phyloP scores from a whole-genome alignment of 2,329 filamentous ascomycete species.

The Colletotrichum filicis region DNA sequence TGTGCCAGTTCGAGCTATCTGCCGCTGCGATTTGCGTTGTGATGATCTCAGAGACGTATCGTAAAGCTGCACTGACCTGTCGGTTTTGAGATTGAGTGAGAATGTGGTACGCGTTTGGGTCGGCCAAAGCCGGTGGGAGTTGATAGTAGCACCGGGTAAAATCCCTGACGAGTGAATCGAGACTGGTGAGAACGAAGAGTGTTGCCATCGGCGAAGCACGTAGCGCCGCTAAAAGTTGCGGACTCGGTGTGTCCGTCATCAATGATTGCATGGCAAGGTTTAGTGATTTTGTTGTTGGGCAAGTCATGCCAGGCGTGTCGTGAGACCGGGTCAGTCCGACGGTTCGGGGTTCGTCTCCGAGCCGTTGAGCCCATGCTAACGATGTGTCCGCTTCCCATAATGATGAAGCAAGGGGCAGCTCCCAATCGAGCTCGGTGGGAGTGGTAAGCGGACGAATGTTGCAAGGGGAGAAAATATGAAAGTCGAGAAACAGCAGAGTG shows the following conservation, averaged over 20 bases:
- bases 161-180: slow-evolving; percentile 43
- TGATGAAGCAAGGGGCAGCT: slow-evolving; percentile 41
- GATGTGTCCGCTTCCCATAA: slow-evolving; percentile 45
- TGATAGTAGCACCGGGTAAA: slow-evolving; percentile 49
- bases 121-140: slow-evolving; percentile 42
- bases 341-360: slow-evolving; percentile 36
- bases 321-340: slow-evolving; percentile 25
- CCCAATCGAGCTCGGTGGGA: slow-evolving; percentile 47
- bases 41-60: slow-evolving; percentile 37
- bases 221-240: slow-evolving; percentile 39
- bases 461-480: slow-evolving; percentile 43
- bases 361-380: slow-evolving; percentile 40
- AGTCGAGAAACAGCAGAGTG: slow-evolving; percentile 43
- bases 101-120: slow-evolving; percentile 47
- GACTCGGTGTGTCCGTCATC: slow-evolving; percentile 42
- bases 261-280: slow-evolving; percentile 45
- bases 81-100: slow-evolving; percentile 46
- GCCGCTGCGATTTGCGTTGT: slow-evolving; percentile 17
- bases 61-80: slow-evolving; percentile 41
- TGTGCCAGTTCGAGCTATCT: slow-evolving; percentile 33
- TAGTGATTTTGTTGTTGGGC: slow-evolving; percentile 41
- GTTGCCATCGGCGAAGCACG: slow-evolving; percentile 41
- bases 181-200: slow-evolving; percentile 42
- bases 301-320: slow-evolving; percentile 33
- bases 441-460: slow-evolving; percentile 44